These are phyloP conservation scores for Pseudogymnoascus sp. DNA, from an alignment of 2,329 filamentous ascomycete genomes.

Conservation along the genomic window DNA sequence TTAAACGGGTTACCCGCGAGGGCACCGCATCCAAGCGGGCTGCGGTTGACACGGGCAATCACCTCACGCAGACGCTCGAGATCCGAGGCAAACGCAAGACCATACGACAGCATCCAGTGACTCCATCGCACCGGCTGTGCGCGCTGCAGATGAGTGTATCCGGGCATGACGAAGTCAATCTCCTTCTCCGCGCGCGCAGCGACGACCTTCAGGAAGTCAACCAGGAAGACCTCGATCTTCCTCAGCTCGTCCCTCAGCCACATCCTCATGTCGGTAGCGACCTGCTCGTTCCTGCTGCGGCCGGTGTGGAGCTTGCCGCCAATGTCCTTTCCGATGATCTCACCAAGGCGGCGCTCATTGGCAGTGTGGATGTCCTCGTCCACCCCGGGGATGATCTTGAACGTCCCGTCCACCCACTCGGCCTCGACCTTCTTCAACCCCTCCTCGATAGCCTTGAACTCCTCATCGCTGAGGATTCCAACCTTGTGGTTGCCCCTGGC, in stretches of 20 bases:
- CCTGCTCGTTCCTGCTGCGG: slow-evolving; percentile 82
- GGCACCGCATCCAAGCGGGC: slow-evolving; percentile 34
- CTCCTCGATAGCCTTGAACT: slow-evolving; percentile 64
- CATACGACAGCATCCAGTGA: slow-evolving; percentile 70
- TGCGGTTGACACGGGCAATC: slow-evolving; percentile 58
- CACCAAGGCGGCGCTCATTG: slow-evolving; percentile 64
- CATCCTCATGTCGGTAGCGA: slow-evolving; percentile 82
- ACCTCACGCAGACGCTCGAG: slow-evolving; percentile 66
- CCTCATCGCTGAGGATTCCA: slow-evolving; percentile 62
- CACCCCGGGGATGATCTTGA: slow-evolving; percentile 42
- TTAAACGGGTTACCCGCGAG: slow-evolving; percentile 75
- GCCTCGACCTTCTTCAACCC: slow-evolving; percentile 53
- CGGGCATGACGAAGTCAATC: slow-evolving; percentile 69
- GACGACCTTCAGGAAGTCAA: slow-evolving; percentile 58
- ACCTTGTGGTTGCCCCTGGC: slow-evolving; percentile 69
- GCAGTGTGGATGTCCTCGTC: slow-evolving; percentile 62
- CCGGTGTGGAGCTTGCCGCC: slow-evolving; percentile 86
- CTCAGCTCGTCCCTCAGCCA: slow-evolving; percentile 73
- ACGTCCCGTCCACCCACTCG: slow-evolving; percentile 45
- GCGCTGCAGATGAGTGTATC: slow-evolving; percentile 76
- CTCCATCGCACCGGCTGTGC: slow-evolving; percentile 69
- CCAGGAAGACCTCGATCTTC: slow-evolving; percentile 58
- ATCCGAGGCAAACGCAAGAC: slow-evolving; percentile 59
- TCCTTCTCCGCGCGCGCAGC: slow-evolving; percentile 60
- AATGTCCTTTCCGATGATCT: slow-evolving; percentile 78